Conservation (phyloP, 108 stramenopile species). For the Skeletonema costatum region DNA sequence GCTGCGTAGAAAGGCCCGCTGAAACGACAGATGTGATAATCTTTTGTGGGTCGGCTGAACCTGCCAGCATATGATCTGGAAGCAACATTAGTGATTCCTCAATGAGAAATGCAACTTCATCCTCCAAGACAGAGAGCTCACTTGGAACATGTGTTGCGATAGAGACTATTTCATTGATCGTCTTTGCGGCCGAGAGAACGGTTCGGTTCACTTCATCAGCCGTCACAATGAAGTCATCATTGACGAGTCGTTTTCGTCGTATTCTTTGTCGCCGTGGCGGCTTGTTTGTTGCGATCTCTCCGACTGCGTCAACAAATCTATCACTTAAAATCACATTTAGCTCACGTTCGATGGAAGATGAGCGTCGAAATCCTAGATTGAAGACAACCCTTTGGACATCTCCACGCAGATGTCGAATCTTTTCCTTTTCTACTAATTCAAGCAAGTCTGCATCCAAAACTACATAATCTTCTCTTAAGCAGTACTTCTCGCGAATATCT, state of each 20-base stretch:
- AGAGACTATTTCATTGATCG: background rate
- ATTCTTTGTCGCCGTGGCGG: background rate
- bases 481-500: background rate
- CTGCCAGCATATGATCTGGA: conserved; percentile 1
- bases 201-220: background rate
- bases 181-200: background rate
- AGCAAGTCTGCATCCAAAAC: conserved; percentile 1
- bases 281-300: conserved; percentile 3
- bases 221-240: background rate
- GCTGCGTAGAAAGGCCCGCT: conserved; percentile 22
- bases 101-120: conserved; percentile 26
- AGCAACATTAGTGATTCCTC: conserved; percentile 37
- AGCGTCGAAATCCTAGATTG: conserved; percentile 30
- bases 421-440: background rate
- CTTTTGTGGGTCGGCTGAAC: background rate
- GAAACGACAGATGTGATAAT: conserved; percentile 5
- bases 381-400: conserved; percentile 22
- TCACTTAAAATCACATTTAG: conserved; percentile 15
- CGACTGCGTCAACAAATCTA: conserved; percentile 14
- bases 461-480: background rate
- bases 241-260: conserved; percentile 8
- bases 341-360: conserved; percentile 12
- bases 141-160: background rate
- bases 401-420: conserved; percentile 7
- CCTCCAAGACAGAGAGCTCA: conserved; percentile 6